phyloP scores from a whole-genome alignment of 352 stramenopile species.

The Phytopythium delawarense region DNA sequence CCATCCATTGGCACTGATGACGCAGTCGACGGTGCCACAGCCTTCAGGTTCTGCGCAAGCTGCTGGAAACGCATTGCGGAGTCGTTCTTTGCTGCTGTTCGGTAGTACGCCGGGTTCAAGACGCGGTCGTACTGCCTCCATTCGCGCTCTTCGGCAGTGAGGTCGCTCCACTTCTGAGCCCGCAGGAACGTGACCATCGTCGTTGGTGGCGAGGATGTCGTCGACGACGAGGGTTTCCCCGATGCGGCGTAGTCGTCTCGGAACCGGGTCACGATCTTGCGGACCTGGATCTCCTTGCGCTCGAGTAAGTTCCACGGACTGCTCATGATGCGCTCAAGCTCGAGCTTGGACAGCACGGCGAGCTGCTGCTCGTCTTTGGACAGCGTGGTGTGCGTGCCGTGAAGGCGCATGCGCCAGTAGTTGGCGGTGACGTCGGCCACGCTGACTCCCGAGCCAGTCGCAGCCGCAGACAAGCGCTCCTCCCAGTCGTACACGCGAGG shows the following conservation, averaged over 20 bases:
- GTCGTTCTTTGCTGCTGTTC: neutral
- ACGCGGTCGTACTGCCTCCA: constrained; percentile 70
- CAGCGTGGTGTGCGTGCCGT: constrained; percentile 43
- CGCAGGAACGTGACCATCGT: constrained; percentile 50
- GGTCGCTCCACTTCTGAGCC: constrained; percentile 34
- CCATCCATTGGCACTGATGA: neutral
- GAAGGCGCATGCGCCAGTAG: constrained; percentile 26
- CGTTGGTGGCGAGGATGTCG: constrained; percentile 6
- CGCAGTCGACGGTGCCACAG: neutral
- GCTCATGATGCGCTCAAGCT: constrained; percentile 69
- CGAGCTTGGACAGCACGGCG: constrained; percentile 48
- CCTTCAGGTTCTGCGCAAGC: constrained; percentile 19
- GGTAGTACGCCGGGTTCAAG: constrained; percentile 69
- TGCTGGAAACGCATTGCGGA: constrained; percentile 38
- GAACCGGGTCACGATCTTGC: constrained; percentile 69
- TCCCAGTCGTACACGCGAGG: constrained; percentile 72
- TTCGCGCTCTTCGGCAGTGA: constrained; percentile 64
- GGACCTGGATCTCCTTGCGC: constrained; percentile 66
- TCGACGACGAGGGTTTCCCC: constrained; percentile 10
- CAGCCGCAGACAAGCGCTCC: constrained; percentile 20
- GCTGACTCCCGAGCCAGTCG: constrained; percentile 9
- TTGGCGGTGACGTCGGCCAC: constrained; percentile 14
- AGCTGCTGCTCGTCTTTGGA: constrained; percentile 66
- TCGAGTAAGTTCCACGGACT: constrained; percentile 70
- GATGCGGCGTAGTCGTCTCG: constrained; percentile 37